phyloP scores from a whole-genome alignment of 208 protist genomes.

The Crithidia fasciculata region DNA sequence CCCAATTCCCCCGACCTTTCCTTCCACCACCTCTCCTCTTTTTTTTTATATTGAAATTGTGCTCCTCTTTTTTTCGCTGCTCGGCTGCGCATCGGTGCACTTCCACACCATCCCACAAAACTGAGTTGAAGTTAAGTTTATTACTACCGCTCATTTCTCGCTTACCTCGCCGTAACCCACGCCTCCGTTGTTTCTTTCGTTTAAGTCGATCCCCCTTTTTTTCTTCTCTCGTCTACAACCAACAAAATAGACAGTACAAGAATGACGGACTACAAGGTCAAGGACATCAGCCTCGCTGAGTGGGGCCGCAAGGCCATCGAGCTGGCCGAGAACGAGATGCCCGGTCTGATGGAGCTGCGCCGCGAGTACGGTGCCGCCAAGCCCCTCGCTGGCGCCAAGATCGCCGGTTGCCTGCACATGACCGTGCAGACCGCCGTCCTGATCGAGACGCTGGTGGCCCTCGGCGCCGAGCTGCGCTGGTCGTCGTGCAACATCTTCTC shows the following conservation, averaged over 20 bases:
- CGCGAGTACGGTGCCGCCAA: slow-evolving; percentile 88
- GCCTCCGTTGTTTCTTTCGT: slow-evolving; percentile 29
- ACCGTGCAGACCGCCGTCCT: slow-evolving; percentile 99
- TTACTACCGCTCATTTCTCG: slow-evolving; percentile 3
- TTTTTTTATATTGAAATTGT: too few species aligned
- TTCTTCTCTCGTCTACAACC: slow-evolving; percentile 3
- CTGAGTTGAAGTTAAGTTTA: background rate
- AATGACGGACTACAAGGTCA: slow-evolving; percentile 96
- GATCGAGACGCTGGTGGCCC: slow-evolving; percentile 98
- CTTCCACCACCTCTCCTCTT: too few species aligned
- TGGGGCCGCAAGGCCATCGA: slow-evolving; percentile 98
- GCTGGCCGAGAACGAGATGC: slow-evolving; percentile 99
- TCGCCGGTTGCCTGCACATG: slow-evolving; percentile 99
- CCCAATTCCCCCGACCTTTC: too few species aligned
- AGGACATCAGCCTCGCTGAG: slow-evolving; percentile 96
- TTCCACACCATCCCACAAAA: too few species aligned
- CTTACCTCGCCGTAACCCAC: background rate
- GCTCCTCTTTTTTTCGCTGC: too few species aligned
- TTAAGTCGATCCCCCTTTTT: slow-evolving; percentile 12
- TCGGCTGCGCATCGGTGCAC: too few species aligned
- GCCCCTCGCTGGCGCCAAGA: slow-evolving; percentile 96
- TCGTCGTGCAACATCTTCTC: slow-evolving; percentile 99
- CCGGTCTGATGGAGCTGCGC: slow-evolving; percentile 98
- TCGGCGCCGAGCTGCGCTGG: slow-evolving; percentile 98
- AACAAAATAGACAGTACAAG: slow-evolving; percentile 4